Conservation (phyloP, 1,284 basidiomycete genomes). For the Takashimella tepidaria region DNA sequence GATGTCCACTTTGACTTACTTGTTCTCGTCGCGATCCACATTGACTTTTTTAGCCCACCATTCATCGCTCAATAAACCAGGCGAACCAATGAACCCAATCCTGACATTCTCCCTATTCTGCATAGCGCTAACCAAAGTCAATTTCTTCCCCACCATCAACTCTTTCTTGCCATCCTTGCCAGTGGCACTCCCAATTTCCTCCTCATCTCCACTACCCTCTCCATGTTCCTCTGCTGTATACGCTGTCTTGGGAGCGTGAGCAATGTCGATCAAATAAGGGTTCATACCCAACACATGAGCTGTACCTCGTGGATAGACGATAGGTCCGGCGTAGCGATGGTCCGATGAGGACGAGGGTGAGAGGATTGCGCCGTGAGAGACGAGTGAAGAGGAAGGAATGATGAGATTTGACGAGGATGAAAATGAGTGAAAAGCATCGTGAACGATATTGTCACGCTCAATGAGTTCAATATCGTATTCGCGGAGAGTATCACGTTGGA, state of each 20-base stretch:
- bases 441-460: constrained; percentile 44
- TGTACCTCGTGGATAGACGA: constrained; percentile 13
- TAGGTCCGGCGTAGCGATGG: background rate
- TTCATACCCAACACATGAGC: constrained; percentile 67
- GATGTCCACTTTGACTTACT: constrained; percentile 36
- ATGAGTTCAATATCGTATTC: constrained; percentile 56
- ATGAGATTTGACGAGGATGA: constrained; percentile 59
- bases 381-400: constrained; percentile 63
- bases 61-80: constrained; percentile 63
- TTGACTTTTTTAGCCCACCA: constrained; percentile 42
- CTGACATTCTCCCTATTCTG: constrained; percentile 75
- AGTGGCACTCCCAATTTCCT: constrained; percentile 57
- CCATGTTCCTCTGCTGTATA: constrained; percentile 57
- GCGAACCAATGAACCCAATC: constrained; percentile 74
- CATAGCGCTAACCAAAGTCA: constrained; percentile 79
- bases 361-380: constrained; percentile 56
- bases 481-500: constrained; percentile 51
- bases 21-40: constrained; percentile 44
- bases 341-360: too few species aligned
- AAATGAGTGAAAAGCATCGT: constrained; percentile 49
- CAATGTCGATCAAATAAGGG: constrained; percentile 75
- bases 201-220: constrained; percentile 53
- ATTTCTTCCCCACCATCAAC: constrained; percentile 66
- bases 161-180: constrained; percentile 57
- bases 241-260: constrained; percentile 60